Evolutionary conservation across 2,329 filamentous ascomycete genomes (phyloP), one percentile per base, ranked within the genome.

Genomic region (Ophiostoma quercus): DNA sequence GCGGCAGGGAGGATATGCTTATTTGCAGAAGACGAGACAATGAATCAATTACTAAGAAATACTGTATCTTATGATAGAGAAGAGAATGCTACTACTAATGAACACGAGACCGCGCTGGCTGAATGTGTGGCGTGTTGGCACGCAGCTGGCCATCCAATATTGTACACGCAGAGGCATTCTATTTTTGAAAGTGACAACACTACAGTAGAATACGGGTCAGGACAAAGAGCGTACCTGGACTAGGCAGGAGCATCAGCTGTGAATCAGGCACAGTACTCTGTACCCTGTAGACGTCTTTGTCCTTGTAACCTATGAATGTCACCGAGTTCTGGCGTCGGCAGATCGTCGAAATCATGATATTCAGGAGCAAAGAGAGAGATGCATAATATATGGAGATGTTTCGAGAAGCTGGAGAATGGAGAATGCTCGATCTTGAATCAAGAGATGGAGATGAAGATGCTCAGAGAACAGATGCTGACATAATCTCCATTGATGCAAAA

Each of bases 261-360:
- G n/a, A 16, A 47, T 47, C 39, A 41, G 39, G 16, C 9, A 43
- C 41, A 14, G 16, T 29, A 29, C n/a, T n/a, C n/a, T n/a, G n/a
- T 29, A 29, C 25, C n/a, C n/a, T 29, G 25, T 29, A 47, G 2
- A 16, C 16, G 14, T 57, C 5, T 25, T 22, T 57, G 51, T 25
- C 5, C 34, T 5, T 34, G 3, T 34, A n/a, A n/a, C 34, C 34
- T 54, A 16, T 8, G n/a, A 25, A n/a, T 16, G 8, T 54, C n/a
- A 25, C 51, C 22, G 25, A 22, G 51, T 22, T 0, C 39, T 14
- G 12, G 25, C 12, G 51, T 2, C 22, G 51, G n/a, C 9, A 57
- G 51, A 57, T 66, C 16, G n/a, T 39, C 11, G 67, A 57, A 54
- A 54, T 37, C 67, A 57, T 11, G 43, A 66, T 41, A 66, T 62